Percentiles rank a stretch among this genome's conserved stretches.
These are phyloP conservation scores for Stagonosporopsis chrysanthemi DNA, from an alignment of 2,329 filamentous ascomycete genomes.

Conservation along the genomic window DNA sequence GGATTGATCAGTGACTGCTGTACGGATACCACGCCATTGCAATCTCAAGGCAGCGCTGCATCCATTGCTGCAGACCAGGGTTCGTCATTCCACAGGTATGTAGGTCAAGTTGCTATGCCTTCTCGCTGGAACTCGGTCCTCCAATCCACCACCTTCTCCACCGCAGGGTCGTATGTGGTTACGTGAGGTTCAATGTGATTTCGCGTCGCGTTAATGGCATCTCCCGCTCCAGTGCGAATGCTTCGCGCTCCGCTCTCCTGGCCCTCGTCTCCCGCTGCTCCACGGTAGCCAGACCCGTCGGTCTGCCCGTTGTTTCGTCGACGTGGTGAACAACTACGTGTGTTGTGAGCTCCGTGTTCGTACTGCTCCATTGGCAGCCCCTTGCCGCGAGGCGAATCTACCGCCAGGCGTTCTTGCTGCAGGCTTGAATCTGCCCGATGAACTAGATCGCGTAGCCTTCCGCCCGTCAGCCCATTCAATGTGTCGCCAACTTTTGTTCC, in stretches of 20 bases:
- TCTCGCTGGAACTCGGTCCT: slow-evolving; percentile 10
- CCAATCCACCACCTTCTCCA: slow-evolving; percentile 5
- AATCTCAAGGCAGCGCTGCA: not conserved
- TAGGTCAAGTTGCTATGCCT: slow-evolving; percentile 9
- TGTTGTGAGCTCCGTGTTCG: not conserved
- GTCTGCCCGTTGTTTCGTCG: slow-evolving; percentile 10
- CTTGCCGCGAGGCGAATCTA: slow-evolving; percentile 7
- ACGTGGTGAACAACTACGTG: slow-evolving; percentile 17
- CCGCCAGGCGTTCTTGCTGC: slow-evolving; percentile 12
- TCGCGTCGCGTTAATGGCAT: not conserved
- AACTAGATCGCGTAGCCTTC: slow-evolving; percentile 25
- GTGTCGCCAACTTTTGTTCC: slow-evolving; percentile 29
- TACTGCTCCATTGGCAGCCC: not conserved
- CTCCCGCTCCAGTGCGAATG: slow-evolving; percentile 1
- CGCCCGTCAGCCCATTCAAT: slow-evolving; percentile 28
- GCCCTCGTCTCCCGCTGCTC: slow-evolving; percentile 7
- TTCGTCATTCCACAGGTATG: not conserved
- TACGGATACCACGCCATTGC: not conserved
- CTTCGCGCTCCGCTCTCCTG: slow-evolving; percentile 1
- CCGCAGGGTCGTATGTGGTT: not conserved
- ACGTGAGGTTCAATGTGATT: not conserved
- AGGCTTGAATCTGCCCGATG: slow-evolving; percentile 7
- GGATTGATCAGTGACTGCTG: not conserved
- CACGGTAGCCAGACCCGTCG: slow-evolving; percentile 9
- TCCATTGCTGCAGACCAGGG: not conserved